Percentiles rank a stretch among this genome's conserved stretches.
Conservation (phyloP, 179 eudicot genomes). For the Spergularia azorica region DNA sequence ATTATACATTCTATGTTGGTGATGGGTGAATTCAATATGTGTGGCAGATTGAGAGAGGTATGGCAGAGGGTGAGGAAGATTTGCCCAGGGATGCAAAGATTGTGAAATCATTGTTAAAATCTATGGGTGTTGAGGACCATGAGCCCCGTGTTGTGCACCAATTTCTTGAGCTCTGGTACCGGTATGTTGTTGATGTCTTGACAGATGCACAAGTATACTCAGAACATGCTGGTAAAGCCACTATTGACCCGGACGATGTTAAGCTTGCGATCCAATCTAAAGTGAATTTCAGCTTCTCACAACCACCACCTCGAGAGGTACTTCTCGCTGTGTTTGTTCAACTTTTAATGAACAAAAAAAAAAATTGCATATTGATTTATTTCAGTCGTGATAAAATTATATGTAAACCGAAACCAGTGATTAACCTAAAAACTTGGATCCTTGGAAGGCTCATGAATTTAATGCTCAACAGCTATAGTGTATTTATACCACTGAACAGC, state of each 20-base stretch:
- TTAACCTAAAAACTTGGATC: too few species aligned
- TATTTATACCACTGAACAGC: not conserved
- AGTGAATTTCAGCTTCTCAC: slow-evolving; percentile 89
- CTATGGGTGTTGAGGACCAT: slow-evolving; percentile 90
- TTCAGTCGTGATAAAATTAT: not conserved
- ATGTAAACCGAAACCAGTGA: too few species aligned
- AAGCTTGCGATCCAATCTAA: slow-evolving; percentile 92
- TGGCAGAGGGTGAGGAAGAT: slow-evolving; percentile 84
- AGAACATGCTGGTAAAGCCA: slow-evolving; percentile 78
- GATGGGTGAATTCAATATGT: not conserved
- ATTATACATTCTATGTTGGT: not conserved
- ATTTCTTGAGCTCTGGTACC: slow-evolving; percentile 85
- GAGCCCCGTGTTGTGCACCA: slow-evolving; percentile 95
- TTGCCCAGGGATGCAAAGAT: slow-evolving; percentile 93
- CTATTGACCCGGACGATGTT: slow-evolving; percentile 79
- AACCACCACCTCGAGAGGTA: slow-evolving; percentile 98
- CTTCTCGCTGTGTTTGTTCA: not conserved
- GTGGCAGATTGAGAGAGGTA: slow-evolving; percentile 22
- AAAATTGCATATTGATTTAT: not conserved
- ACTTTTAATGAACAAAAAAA: not conserved
- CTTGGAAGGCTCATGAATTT: not conserved
- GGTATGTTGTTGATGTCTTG: slow-evolving; percentile 80
- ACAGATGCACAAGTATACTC: slow-evolving; percentile 95
- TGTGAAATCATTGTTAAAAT: slow-evolving; percentile 72
- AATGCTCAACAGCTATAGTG: not conserved